Base-by-base conservation (phyloP, 2,329 filamentous ascomycete genomes). In the Ophiostoma ips region DNA sequence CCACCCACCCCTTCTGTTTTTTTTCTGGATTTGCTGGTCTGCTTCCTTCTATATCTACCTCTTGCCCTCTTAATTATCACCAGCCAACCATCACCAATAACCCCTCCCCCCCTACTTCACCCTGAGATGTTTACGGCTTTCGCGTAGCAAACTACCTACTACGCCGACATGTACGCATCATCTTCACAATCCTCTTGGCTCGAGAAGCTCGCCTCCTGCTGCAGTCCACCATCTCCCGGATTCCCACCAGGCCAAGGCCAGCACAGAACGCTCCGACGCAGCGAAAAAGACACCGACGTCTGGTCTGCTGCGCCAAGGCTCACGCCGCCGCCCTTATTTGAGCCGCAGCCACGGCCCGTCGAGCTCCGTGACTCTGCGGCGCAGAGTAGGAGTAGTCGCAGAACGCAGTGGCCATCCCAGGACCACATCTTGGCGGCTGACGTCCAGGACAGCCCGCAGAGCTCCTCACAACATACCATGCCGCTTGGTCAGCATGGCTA, bases 161-260 rank as follows among this genome's bases (percentile, higher is more conserved):
- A 49, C 33, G 30, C 31, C 51, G 50, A 63, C 59, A 66, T 69
- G 58, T 61, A 70, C 55, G 59, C 61, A 60, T 62, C 64, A 58
- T 62, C 64, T 43, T 67, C 66, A 59, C n/a, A n/a, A n/a, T 58
- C 65, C 53, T 70, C 70, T 54, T 75, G 71, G 69, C 64, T 75
- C 53, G 64, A 66, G 55, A 68, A 66, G 52, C 55, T 74, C 55
- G 63, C 65, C 51, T 63, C 65, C 51, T 75, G 72, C 59, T 75
- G 71, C 59, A 59, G 60, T 55, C 65, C 68, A 54, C 46, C 54
- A 2, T 52, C 55, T 2, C 50, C 52, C 12, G 34, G 46, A 30
- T n/a, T 48, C 28, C 33, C 43, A 5, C 33, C 46, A 3, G 9
- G 12, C 11, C 28, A 46, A 8, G 21, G 21, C 44, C 30, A 18